Evolutionary conservation across 2,329 filamentous ascomycete species (phyloP).

Genomic region (Colletotrichum orbiculare): DNA sequence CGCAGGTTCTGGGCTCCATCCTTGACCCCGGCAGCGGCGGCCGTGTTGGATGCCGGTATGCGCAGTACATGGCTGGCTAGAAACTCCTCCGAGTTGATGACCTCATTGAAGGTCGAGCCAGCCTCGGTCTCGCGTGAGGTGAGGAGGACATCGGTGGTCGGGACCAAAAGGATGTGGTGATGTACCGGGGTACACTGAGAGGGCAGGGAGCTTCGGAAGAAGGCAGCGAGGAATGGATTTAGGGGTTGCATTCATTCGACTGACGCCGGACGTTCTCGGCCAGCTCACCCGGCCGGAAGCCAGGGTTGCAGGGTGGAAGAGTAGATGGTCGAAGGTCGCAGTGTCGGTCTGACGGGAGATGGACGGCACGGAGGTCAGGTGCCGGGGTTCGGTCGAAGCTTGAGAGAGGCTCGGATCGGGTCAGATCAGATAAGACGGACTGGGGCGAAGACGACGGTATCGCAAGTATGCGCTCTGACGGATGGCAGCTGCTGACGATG

Average conservation of each 20-base stretch:
- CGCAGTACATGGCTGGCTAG: conserved; percentile 96
- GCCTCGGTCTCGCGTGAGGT: conserved; percentile 89
- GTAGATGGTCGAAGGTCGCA: conserved; percentile 3
- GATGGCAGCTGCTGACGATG: not conserved
- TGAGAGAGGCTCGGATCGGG: not conserved
- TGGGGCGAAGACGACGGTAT: conserved; percentile 10
- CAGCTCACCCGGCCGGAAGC: conserved; percentile 37
- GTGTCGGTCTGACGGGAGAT: not conserved
- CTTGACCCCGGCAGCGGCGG: conserved; percentile 63
- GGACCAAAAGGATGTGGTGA: conserved; percentile 93
- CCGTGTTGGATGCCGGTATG: conserved; percentile 66
- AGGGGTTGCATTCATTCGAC: conserved; percentile 83
- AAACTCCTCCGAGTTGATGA: conserved; percentile 92
- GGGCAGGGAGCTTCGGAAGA: conserved; percentile 95
- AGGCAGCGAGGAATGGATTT: conserved; percentile 98
- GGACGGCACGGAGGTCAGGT: conserved; percentile 6
- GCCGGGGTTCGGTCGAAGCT: conserved; percentile 16
- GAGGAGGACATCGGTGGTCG: conserved; percentile 90
- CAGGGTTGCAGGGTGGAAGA: conserved; percentile 35
- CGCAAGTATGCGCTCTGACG: not conserved
- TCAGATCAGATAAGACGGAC: not conserved
- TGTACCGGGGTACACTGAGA: conserved; percentile 91
- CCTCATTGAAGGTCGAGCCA: conserved; percentile 79
- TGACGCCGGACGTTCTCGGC: conserved; percentile 35
- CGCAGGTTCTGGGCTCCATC: conserved; percentile 74